Base-by-base conservation (phyloP, 2,329 filamentous ascomycete genomes). In the Botrytis tulipae region DNA sequence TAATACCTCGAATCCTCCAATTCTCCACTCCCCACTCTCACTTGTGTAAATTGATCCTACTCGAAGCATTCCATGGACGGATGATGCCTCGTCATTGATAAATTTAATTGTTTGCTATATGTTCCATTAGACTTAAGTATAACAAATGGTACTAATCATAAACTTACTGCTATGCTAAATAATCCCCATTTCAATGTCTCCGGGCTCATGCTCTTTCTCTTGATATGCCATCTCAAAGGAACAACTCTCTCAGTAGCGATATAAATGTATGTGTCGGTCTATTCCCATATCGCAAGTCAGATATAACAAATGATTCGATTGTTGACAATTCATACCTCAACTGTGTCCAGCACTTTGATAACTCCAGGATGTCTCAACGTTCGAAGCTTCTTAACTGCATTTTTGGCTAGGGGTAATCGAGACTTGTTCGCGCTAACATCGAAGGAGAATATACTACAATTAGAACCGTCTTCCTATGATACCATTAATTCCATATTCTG, bases 151-250 rank as follows among this genome's bases (percentile, higher is more conserved):
- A 32, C 14, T 32, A 35, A 6, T 25, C 29, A 35, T n/a, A 29
- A 67, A 66, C 85, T 62, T 87, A 94, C 92, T 77, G 96, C 94
- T 76, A 98, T 85, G 78, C 90, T 93, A 82, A 94, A 93, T 59
- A 99, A 83, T 0, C 96, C 96, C 96, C 96, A 99, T 89, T 98
- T 99, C 66, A 96, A 89, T 1, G 95, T 98, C 84, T 98, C 96
- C 59, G 94, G 91, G 74, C 90, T 94, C 75, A 98, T 83, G 81
- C 93, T 96, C 84, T 93, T 95, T 78, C 95, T 87, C 84, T 92
- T 94, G 65, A 97, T 91, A 79, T 97, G 91, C 96, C 96, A 98
- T 78, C 91, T 89, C 70, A 99, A 84, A 4, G 96, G 96, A 20
- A 91, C 90, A 16, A 99, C 86, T 76, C 95, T 90, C 84, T 99